phyloP scores from a whole-genome alignment of 108 stramenopile genomes.

The Pseudonitzschia delicatissima region DNA sequence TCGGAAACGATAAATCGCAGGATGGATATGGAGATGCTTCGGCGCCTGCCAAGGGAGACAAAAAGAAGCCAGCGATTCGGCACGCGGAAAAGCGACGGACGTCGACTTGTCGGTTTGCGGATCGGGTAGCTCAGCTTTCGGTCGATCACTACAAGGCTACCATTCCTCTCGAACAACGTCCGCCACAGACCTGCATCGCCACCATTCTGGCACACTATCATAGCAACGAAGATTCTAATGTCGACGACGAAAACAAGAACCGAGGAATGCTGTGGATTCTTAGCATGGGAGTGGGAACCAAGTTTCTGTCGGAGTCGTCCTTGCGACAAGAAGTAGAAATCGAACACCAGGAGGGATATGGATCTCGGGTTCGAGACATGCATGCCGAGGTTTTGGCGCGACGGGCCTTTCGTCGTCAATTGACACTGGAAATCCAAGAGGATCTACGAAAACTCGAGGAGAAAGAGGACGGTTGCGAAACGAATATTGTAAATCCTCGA shows the following conservation, averaged over 20 bases:
- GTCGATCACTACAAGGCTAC: slow-evolving; percentile 47
- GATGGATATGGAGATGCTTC: too few relatives aligned
- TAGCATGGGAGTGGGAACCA: slow-evolving; percentile 82
- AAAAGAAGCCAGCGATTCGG: slow-evolving; percentile 39
- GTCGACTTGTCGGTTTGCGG: slow-evolving; percentile 75
- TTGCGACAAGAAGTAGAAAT: slow-evolving; percentile 36
- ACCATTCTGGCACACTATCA: slow-evolving; percentile 62
- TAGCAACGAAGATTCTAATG: neutral
- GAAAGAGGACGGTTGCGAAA: neutral
- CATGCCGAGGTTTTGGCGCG: slow-evolving; percentile 86
- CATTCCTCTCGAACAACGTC: slow-evolving; percentile 45
- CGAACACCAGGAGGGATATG: slow-evolving; percentile 34
- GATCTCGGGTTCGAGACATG: slow-evolving; percentile 60
- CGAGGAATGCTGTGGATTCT: slow-evolving; percentile 45
- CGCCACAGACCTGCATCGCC: slow-evolving; percentile 70
- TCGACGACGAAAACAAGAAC: slow-evolving; percentile 2
- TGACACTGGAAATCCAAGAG: slow-evolving; percentile 57
- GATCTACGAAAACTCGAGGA: slow-evolving; percentile 16
- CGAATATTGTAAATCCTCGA: neutral
- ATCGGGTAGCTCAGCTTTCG: slow-evolving; percentile 66
- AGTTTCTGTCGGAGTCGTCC: slow-evolving; percentile 60
- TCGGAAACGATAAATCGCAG: too few relatives aligned
- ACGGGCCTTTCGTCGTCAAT: slow-evolving; percentile 67
- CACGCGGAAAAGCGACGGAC: slow-evolving; percentile 78
- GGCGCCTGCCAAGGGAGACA: too few relatives aligned